A percentile compares a stretch with the other conserved stretches of the same genome.
phyloP scores from a whole-genome alignment of 306 rosid genomes.

The Lithocarpus polystachyus region DNA sequence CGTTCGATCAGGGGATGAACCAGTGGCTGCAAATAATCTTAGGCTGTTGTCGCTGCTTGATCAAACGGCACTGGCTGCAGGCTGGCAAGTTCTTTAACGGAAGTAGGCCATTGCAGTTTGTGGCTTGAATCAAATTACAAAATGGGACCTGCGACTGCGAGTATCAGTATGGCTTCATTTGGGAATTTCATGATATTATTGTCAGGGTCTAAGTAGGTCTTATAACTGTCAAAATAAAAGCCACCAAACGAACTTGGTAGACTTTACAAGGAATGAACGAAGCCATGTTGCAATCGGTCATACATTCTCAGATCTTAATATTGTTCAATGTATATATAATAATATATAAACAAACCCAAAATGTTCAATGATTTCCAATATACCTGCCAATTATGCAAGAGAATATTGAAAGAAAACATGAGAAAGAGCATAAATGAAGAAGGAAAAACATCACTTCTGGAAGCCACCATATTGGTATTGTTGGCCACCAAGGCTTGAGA shows the following conservation, averaged over 20 bases:
- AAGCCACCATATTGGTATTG: conserved; percentile 73
- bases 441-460: conserved; percentile 56
- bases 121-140: no score
- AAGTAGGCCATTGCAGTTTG: no score
- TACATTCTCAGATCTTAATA: background rate
- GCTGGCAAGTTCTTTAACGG: no score
- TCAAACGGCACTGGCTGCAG: no score
- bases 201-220: background rate
- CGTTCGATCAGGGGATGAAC: no score
- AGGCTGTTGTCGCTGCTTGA: no score
- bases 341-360: conserved; percentile 36
- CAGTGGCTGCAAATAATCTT: no score
- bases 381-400: conserved; percentile 34
- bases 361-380: conserved; percentile 19
- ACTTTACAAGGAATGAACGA: background rate
- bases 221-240: background rate
- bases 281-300: background rate
- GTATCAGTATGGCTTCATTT: no score
- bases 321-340: conserved; percentile 23
- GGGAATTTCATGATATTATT: no score
- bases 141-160: no score
- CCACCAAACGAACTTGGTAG: background rate
- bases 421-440: background rate
- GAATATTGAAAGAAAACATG: conserved; percentile 26
- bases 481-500: conserved; percentile 60